phyloP scores from a whole-genome alignment of 1,284 basidiomycete genomes.

The Inonotus hispidus region DNA sequence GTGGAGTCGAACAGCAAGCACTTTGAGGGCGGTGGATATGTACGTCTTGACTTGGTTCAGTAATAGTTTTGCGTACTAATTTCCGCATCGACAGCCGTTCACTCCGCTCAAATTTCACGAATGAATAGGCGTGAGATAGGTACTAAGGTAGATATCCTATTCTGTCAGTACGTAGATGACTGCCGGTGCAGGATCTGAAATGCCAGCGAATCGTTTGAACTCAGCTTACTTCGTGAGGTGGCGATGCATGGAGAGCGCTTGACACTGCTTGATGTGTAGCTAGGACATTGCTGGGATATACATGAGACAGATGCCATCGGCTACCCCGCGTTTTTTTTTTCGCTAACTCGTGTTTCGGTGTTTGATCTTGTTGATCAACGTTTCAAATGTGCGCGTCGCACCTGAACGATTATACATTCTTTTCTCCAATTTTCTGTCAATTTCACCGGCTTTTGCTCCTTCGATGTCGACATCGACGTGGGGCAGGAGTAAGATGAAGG shows the following conservation, averaged over 20 bases:
- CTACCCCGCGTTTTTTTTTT: slow-evolving; percentile 18
- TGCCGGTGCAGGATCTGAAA: too few species aligned
- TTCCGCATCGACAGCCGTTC: slow-evolving; percentile 45
- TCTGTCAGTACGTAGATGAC: slow-evolving; percentile 7
- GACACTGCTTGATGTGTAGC: background rate
- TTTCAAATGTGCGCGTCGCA: background rate
- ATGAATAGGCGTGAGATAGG: slow-evolving; percentile 18
- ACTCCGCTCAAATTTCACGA: slow-evolving; percentile 56
- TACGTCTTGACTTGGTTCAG: slow-evolving; percentile 38
- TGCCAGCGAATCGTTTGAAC: background rate
- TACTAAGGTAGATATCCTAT: slow-evolving; percentile 1
- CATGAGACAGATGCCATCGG: background rate
- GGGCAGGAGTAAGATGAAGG: background rate
- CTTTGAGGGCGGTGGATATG: slow-evolving; percentile 86
- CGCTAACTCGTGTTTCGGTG: background rate
- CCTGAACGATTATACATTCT: background rate
- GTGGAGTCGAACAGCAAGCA: slow-evolving; percentile 98
- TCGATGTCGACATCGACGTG: background rate
- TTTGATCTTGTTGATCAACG: slow-evolving; percentile 1
- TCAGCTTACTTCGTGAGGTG: too few species aligned
- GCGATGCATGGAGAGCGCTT: background rate
- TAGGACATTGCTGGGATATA: background rate
- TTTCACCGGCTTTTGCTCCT: background rate
- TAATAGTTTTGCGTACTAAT: slow-evolving; percentile 25
- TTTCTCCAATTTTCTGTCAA: background rate